Conservation (phyloP, 2,329 filamentous ascomycete genomes). For the Beauveria sp. region DNA sequence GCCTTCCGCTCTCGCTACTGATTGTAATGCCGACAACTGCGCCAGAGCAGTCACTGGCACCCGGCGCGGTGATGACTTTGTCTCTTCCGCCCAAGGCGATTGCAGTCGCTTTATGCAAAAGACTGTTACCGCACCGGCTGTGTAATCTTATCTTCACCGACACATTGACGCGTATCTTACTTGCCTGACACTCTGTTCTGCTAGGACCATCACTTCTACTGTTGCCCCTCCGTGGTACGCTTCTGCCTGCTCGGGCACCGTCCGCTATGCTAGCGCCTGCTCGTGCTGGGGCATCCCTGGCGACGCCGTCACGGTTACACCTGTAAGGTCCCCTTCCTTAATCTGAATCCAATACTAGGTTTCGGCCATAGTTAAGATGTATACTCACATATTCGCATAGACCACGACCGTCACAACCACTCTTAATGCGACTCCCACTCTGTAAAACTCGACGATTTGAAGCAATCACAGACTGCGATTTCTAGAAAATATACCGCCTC, state of each 20-base stretch:
- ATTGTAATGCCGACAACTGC: conserved; percentile 6
- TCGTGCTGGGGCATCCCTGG: conserved; percentile 5
- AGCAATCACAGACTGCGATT: too few species aligned
- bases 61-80: background rate
- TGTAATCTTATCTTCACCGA: background rate
- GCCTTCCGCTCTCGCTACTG: background rate
- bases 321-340: background rate
- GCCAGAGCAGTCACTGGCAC: conserved; percentile 5
- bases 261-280: conserved; percentile 6
- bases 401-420: background rate
- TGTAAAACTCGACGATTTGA: background rate
- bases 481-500: too few species aligned
- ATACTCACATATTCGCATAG: background rate
- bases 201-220: conserved; percentile 1
- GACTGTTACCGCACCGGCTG: conserved; percentile 1
- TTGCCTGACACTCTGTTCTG: background rate
- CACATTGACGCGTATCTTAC: too few species aligned
- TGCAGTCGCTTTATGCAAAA: background rate
- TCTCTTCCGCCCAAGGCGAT: background rate
- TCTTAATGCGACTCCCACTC: background rate
- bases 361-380: background rate
- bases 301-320: background rate
- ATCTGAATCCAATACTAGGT: too few species aligned
- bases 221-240: conserved; percentile 1
- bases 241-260: background rate